Base-by-base conservation (phyloP, 495 filamentous ascomycete species). In the Cercophora newfieldiana region DNA sequence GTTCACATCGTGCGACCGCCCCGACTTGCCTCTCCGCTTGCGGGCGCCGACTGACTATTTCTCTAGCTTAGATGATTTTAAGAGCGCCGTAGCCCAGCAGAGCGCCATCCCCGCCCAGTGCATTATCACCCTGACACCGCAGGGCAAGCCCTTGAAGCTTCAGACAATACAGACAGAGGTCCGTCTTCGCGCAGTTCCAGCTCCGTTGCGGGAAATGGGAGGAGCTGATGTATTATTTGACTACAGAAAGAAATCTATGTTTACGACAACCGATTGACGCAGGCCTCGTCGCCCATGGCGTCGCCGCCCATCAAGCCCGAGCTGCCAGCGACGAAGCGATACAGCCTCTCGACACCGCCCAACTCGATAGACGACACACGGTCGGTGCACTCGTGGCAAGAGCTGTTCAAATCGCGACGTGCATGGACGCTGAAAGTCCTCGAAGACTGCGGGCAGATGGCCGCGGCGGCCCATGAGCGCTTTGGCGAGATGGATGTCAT, bases 51-150 rank as follows among this genome's bases (percentile, higher is more conserved):
- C 66, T 71, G 51, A 68, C 58, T 48, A 48, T 62, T n/a, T 59
- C 47, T 8, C 48, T 5, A 83, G 81, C 53, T 59, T 78, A 62
- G 78, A 80, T 73, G 90, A 90, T 21, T 86, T 93, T 66, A 92
- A 94, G 65, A 82, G 85, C 22, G 91, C 90, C 83, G 87, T 95
- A 50, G 80, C 86, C 28, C 81, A 83, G 50, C 84, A 88, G 66
- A 87, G 86, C 22, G 80, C 85, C 10, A 90, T 97, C 69, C 83
- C 89, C 2, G 71, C 83, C 8, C 80, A 89, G 61, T 81, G 89
- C 75, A 89, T 96, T 72, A 93, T 97, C 59, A 82, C 91, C 65
- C 87, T 97, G 80, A 95, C 92, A 12, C 81, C 86, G n/a, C 85
- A 88, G 54, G 92, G 93, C 22, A 94, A 89, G 78, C 88, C 92